phyloP scores from a whole-genome alignment of 257 asterid species.

The Gentiana straminea region DNA sequence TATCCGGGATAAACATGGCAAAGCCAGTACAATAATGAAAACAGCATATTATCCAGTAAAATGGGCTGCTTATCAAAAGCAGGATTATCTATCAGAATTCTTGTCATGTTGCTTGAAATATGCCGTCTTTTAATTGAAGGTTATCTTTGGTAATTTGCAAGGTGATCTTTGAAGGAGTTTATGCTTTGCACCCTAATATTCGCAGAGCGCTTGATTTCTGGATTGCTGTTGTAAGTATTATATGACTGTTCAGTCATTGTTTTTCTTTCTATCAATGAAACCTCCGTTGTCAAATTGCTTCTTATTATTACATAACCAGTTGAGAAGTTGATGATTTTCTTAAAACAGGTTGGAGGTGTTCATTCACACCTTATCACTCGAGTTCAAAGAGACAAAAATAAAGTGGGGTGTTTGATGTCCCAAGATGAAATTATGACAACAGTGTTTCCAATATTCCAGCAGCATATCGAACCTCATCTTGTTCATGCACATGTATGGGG shows the following conservation, averaged over 20 bases:
- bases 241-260: neutral
- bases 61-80: neutral
- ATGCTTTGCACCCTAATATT: conserved; percentile 95
- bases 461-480: conserved; percentile 99
- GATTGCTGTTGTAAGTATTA: conserved; percentile 95
- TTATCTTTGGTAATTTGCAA: conserved; percentile 18
- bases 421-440: conserved; percentile 91
- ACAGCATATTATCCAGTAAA: neutral
- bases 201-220: conserved; percentile 85
- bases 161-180: conserved; percentile 98
- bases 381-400: conserved; percentile 96
- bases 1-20: neutral
- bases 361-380: conserved; percentile 97
- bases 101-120: neutral
- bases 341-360: conserved; percentile 95
- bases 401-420: conserved; percentile 80
- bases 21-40: too few relatives aligned
- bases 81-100: neutral
- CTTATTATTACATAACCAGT: conserved; percentile 6
- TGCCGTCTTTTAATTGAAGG: neutral
- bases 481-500: conserved; percentile 93
- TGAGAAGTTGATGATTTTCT: conserved; percentile 17
- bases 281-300: conserved; percentile 10
- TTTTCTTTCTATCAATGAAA: conserved; percentile 4
- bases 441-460: conserved; percentile 98